These are phyloP conservation scores for Myxozyma neotropica DNA, from an alignment of 805 yeast genomes.

Conservation along the genomic window DNA sequence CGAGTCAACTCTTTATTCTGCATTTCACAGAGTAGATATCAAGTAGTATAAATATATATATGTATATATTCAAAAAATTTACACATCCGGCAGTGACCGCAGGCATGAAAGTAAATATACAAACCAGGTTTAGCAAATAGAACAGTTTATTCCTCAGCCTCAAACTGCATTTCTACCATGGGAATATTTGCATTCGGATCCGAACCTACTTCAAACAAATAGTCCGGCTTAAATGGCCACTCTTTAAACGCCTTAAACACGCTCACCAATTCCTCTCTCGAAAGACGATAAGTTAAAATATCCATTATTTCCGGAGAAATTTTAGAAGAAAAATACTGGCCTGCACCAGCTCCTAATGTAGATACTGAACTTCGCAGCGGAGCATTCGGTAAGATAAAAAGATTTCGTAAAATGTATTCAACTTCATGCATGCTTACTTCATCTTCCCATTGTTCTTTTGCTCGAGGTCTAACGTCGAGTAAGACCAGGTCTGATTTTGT, in stretches of 20 bases:
- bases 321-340: slow-evolving; percentile 42
- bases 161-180: neutral
- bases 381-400: slow-evolving; percentile 53
- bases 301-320: slow-evolving; percentile 46
- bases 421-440: slow-evolving; percentile 56
- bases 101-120: too few relatives aligned
- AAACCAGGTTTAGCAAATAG: too few relatives aligned
- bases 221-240: slow-evolving; percentile 88
- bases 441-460: slow-evolving; percentile 37
- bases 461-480: slow-evolving; percentile 58
- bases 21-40: too few relatives aligned
- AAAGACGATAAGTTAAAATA: slow-evolving; percentile 49
- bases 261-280: slow-evolving; percentile 55
- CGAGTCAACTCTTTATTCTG: too few relatives aligned
- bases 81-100: too few relatives aligned
- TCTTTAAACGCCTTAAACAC: slow-evolving; percentile 56
- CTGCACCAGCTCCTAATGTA: slow-evolving; percentile 80
- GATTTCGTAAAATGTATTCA: slow-evolving; percentile 66
- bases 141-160: neutral
- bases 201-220: slow-evolving; percentile 49
- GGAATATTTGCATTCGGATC: slow-evolving; percentile 28
- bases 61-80: too few relatives aligned
- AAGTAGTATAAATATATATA: too few relatives aligned
- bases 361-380: slow-evolving; percentile 53
- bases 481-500: slow-evolving; percentile 46